These are phyloP conservation scores for Bombardia bombarda DNA, from an alignment of 495 filamentous ascomycete species.

Conservation along the genomic window DNA sequence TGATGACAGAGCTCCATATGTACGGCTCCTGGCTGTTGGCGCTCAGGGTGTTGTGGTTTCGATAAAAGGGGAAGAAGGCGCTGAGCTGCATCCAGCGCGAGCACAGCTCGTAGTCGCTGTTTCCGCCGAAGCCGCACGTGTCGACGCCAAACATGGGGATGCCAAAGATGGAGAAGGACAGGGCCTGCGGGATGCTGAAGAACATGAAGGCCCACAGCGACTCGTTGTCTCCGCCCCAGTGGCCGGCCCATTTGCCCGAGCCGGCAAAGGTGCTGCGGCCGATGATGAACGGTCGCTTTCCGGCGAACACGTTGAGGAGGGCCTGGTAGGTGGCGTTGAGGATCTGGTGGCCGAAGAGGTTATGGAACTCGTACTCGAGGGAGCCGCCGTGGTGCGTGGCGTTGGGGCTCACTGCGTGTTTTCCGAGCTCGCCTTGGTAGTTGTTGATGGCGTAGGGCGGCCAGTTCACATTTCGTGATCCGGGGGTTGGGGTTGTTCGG, in stretches of 20 bases:
- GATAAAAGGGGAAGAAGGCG: constrained; percentile 85
- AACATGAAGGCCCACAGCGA: constrained; percentile 62
- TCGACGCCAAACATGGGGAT: constrained; percentile 86
- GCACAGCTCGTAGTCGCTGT: constrained; percentile 68
- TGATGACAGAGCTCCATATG: constrained; percentile 59
- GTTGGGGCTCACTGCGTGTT: constrained; percentile 69
- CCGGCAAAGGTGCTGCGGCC: constrained; percentile 77
- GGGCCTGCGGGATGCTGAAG: constrained; percentile 73
- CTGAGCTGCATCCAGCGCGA: constrained; percentile 79
- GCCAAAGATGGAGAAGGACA: constrained; percentile 73
- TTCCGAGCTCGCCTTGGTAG: constrained; percentile 65
- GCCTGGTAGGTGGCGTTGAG: constrained; percentile 75
- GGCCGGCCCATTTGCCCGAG: constrained; percentile 70
- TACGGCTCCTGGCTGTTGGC: constrained; percentile 70
- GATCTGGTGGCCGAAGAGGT: constrained; percentile 65
- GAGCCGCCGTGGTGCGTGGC: constrained; percentile 67
- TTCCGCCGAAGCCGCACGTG: constrained; percentile 71
- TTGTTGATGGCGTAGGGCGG: constrained; percentile 81
- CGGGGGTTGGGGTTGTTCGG: constrained; percentile 58
- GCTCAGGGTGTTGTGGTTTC: constrained; percentile 67
- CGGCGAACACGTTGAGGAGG: constrained; percentile 52
- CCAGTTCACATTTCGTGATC: constrained; percentile 64
- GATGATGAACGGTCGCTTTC: constrained; percentile 78
- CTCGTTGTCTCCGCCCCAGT: constrained; percentile 83
- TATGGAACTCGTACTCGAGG: constrained; percentile 76